phyloP scores from a whole-genome alignment of 2,329 filamentous ascomycete species.

The Epicoccum sorghinum region DNA sequence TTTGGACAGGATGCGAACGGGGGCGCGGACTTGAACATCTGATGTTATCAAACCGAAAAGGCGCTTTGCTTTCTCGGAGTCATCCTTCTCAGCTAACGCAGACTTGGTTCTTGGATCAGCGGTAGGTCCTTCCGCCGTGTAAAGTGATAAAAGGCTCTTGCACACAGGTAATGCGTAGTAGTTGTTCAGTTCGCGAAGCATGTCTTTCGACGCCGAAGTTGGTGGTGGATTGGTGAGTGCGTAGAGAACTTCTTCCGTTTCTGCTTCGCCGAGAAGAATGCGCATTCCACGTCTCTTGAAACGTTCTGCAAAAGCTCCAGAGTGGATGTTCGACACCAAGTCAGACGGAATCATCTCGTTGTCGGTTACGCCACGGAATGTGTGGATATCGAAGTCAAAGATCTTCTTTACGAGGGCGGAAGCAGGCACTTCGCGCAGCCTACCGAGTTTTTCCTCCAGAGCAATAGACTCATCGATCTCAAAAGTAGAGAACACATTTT shows the following conservation, averaged over 20 bases:
- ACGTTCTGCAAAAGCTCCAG: constrained; percentile 3
- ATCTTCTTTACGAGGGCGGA: constrained; percentile 1
- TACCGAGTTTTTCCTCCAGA: not conserved
- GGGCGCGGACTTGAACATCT: constrained; percentile 13
- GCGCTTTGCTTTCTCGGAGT: constrained; percentile 2
- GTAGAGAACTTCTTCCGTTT: constrained; percentile 9
- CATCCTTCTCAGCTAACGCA: not conserved
- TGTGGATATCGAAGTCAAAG: constrained; percentile 8
- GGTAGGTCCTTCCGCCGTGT: constrained; percentile 1
- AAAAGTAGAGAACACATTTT: constrained; percentile 6
- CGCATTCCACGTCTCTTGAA: constrained; percentile 12
- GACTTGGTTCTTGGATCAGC: not conserved
- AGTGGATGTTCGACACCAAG: constrained; percentile 4
- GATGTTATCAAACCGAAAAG: constrained; percentile 12
- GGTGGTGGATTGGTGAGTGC: constrained; percentile 9
- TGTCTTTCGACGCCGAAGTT: not conserved
- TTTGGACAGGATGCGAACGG: constrained; percentile 8
- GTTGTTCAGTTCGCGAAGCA: constrained; percentile 10
- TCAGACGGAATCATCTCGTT: constrained; percentile 4
- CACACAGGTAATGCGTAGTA: constrained; percentile 11
- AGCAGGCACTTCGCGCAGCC: constrained; percentile 4
- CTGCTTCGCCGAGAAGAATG: constrained; percentile 9
- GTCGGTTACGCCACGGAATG: constrained; percentile 12
- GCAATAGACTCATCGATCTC: not conserved
- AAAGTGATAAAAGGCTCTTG: constrained; percentile 1